Evolutionary conservation across 192 early-diverging fungal species (phyloP).

Genomic region (Coemansia sp.): DNA sequence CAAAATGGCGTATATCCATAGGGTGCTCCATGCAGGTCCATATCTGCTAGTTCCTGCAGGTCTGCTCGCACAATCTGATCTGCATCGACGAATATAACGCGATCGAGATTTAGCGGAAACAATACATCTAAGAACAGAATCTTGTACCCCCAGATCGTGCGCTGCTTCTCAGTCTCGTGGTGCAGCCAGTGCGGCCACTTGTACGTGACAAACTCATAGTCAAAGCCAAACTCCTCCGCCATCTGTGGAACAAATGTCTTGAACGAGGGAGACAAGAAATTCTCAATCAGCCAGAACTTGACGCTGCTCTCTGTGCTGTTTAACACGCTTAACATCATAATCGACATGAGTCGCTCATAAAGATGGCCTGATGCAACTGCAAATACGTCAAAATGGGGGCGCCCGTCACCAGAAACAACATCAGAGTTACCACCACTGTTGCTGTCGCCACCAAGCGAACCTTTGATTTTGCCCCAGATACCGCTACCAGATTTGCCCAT

Average conservation of each 20-base stretch:
- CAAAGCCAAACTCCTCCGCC: conserved; percentile 82
- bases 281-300: conserved; percentile 99
- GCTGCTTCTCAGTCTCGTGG: conserved; percentile 88
- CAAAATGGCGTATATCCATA: conserved; percentile 98
- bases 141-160: conserved; percentile 99
- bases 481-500: conserved; percentile 1
- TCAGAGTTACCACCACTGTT: not conserved
- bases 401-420: conserved; percentile 10
- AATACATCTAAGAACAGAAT: conserved; percentile 97
- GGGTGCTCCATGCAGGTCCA: conserved; percentile 91
- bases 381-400: conserved; percentile 86
- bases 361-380: conserved; percentile 97
- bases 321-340: conserved; percentile 95
- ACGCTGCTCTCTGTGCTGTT: conserved; percentile 83
- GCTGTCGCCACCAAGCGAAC: conserved; percentile 13
- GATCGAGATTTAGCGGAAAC: conserved; percentile 89
- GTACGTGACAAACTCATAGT: conserved; percentile 96
- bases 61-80: conserved; percentile 98
- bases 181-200: conserved; percentile 98
- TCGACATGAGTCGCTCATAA: conserved; percentile 95
- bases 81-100: conserved; percentile 98
- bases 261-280: conserved; percentile 96
- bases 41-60: conserved; percentile 85
- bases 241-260: conserved; percentile 90
- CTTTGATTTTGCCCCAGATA: conserved; percentile 44